Percentiles rank a stretch among this genome's conserved stretches.
phyloP scores from a whole-genome alignment of 2,329 filamentous ascomycete species.

The Incumbomyces lentus region DNA sequence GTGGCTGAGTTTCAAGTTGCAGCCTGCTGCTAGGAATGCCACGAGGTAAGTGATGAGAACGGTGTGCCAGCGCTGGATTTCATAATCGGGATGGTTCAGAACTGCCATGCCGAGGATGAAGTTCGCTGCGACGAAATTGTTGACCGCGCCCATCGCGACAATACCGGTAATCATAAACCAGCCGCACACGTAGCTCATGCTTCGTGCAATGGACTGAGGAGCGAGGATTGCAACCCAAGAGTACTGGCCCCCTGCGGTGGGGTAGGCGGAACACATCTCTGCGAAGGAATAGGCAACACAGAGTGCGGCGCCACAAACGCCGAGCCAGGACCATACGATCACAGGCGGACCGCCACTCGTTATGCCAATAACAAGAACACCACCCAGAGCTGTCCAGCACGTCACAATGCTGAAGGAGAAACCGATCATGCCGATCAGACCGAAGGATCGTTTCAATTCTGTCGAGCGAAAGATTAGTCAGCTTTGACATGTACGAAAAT shows the following conservation, averaged over 20 bases:
- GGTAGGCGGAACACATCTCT: conserved; percentile 49
- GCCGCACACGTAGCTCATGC: conserved; percentile 36
- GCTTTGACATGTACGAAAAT: background rate
- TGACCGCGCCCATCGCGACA: conserved; percentile 19
- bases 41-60: conserved; percentile 44
- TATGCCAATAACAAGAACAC: conserved; percentile 47
- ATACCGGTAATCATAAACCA: conserved; percentile 42
- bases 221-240: conserved; percentile 49
- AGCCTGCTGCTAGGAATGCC: conserved; percentile 33
- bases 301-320: conserved; percentile 41
- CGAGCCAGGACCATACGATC: conserved; percentile 50
- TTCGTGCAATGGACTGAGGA: conserved; percentile 36
- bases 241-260: conserved; percentile 48
- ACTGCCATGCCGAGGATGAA: conserved; percentile 47
- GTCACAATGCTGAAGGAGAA: conserved; percentile 51
- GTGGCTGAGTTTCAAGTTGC: conserved; percentile 43
- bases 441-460: conserved; percentile 49
- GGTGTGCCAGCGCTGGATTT: conserved; percentile 47
- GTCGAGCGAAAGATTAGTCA: background rate
- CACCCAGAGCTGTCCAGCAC: conserved; percentile 47
- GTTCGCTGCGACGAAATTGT: conserved; percentile 37
- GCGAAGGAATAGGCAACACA: conserved; percentile 49
- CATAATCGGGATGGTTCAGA: conserved; percentile 41
- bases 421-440: conserved; percentile 47
- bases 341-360: conserved; percentile 47